Evolutionary conservation across 768 basidiomycete genomes (phyloP).

Genomic region (Clathrus columnatus): DNA sequence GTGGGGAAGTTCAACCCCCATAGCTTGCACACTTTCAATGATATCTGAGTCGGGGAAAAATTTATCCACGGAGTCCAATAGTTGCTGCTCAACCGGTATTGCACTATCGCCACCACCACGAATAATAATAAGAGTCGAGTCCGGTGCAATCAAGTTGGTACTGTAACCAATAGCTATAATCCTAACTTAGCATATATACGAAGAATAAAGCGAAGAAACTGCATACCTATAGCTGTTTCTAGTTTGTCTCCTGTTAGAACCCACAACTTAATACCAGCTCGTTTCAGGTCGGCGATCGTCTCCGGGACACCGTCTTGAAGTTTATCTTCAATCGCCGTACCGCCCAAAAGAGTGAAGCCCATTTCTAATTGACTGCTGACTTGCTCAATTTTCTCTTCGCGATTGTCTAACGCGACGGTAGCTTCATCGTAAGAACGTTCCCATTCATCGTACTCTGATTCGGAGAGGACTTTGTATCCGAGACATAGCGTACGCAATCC

Average conservation of each 20-base stretch:
- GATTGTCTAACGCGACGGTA: conserved; percentile 59
- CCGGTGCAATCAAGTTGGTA: conserved; percentile 87
- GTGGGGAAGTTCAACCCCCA: conserved; percentile 33
- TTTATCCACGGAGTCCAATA: conserved; percentile 61
- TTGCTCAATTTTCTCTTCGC: conserved; percentile 89
- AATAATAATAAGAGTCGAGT: conserved; percentile 97
- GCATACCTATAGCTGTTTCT: conserved; percentile 95
- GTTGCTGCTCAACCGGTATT: conserved; percentile 34
- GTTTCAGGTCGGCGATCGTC: conserved; percentile 84
- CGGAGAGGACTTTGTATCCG: conserved; percentile 65
- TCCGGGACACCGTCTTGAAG: conserved; percentile 96
- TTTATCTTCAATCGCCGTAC: conserved; percentile 95
- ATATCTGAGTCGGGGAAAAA: conserved; percentile 89
- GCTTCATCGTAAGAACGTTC: conserved; percentile 73
- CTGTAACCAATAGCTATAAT: conserved; percentile 48
- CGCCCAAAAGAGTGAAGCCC: conserved; percentile 76
- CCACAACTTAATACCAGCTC: conserved; percentile 96
- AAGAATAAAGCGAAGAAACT: conserved; percentile 3
- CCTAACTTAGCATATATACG: neutral
- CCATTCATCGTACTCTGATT: conserved; percentile 85
- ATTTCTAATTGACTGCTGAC: conserved; percentile 80
- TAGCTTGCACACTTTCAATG: conserved; percentile 74
- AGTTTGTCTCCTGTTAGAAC: conserved; percentile 97
- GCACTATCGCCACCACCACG: conserved; percentile 73
- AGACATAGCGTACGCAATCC: conserved; percentile 80